A percentile compares a stretch with the other conserved stretches of the same genome.
phyloP scores from a whole-genome alignment of 2,329 filamentous ascomycete species.

The Pezicula neosporulosa region DNA sequence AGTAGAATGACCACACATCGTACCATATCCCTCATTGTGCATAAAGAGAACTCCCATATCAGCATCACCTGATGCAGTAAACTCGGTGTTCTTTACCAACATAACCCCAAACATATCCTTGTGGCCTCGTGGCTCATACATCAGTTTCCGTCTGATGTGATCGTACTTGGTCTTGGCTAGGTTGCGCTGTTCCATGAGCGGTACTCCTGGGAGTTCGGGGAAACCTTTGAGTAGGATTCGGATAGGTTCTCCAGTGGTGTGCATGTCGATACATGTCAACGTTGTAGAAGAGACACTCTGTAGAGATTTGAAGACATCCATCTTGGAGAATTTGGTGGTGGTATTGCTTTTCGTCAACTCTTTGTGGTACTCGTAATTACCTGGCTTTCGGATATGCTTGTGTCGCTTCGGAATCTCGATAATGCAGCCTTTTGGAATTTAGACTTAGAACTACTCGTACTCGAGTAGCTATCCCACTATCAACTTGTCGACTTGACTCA shows the following conservation, averaged over 20 bases:
- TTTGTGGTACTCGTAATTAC: too few relatives aligned
- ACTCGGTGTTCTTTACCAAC: background rate
- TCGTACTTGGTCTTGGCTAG: background rate
- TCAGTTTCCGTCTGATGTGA: slow-evolving; percentile 1
- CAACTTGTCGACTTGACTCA: too few relatives aligned
- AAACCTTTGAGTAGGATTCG: slow-evolving; percentile 2
- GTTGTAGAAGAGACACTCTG: background rate
- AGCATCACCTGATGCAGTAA: background rate
- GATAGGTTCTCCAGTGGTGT: slow-evolving; percentile 5
- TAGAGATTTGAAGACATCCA: slow-evolving; percentile 35
- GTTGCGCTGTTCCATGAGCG: slow-evolving; percentile 1
- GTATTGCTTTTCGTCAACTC: slow-evolving; percentile 23
- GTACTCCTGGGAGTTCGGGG: background rate
- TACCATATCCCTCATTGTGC: slow-evolving; percentile 2
- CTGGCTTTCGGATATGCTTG: too few relatives aligned
- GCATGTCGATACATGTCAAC: slow-evolving; percentile 27
- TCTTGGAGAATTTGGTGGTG: slow-evolving; percentile 49
- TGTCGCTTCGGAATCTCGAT: too few relatives aligned
- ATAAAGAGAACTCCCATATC: slow-evolving; percentile 5
- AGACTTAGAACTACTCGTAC: slow-evolving; percentile 28
- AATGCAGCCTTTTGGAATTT: slow-evolving; percentile 26
- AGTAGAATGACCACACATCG: slow-evolving; percentile 4
- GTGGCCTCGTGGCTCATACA: slow-evolving; percentile 5
- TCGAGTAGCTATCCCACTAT: too few relatives aligned
- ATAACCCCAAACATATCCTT: slow-evolving; percentile 5